Base-by-base conservation (phyloP, 208 protist genomes). In the Zelonia costaricensis region DNA sequence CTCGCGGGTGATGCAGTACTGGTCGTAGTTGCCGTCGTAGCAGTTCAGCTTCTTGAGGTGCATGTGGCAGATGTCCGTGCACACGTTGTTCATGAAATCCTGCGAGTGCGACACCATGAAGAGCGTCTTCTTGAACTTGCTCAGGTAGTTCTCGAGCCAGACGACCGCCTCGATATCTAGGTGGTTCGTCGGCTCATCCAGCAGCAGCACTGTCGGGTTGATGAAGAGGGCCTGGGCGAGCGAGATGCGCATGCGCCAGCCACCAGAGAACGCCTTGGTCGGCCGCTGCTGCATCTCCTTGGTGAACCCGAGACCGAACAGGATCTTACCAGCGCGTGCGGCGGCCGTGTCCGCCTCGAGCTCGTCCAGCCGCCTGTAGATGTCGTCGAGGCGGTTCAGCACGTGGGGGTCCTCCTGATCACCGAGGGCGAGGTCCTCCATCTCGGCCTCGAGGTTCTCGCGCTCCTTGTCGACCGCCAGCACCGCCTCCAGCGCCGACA, bases 161-260 rank as follows among this genome's bases (percentile, higher is more conserved):
- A 98, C 93, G 42, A 96, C 94, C 16, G 97, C 94, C 76, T 98
- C 94, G 38, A 98, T 94, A 74, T 98, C 94, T 78, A 98, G 73
- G 79, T 98, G 95, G 75, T 99, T 99, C 16, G 98, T 99, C 16
- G 97, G 97, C 81, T 99, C 98, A 61, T 99, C 97, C 18, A 99
- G 88, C n/a, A 99, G 68, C 7, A 99, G 75, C 25, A 98, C 72
- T 0, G 91, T 92, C 27, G 97, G 97, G 65, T 85, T 80, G 33
- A 97, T 87, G 71, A 99, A 99, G 18, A 99, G 86, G 4, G 95
- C 97, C 65, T 94, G 90, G 1, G 97, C 96, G 5, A 99, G 87
- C 15, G 97, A 96, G 44, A 99, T 95, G 44, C 98, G 92, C 98
- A 99, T 99, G 44, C 98, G 80, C 97, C 98, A 99, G 42, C 98